Conservation (phyloP, 768 basidiomycete species). For the Tulasnella calospora region DNA sequence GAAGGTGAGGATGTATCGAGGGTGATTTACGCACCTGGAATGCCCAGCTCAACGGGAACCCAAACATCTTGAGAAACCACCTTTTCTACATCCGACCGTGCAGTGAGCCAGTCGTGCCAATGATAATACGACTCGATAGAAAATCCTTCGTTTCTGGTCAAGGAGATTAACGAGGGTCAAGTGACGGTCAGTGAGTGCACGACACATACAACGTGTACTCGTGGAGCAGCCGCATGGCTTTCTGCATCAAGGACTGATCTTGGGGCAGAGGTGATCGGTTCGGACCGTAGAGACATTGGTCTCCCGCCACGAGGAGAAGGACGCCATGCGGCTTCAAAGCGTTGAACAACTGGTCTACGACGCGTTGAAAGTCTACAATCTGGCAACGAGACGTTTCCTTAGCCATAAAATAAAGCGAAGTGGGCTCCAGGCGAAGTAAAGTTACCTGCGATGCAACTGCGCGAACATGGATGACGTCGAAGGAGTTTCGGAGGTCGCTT, state of each 20-base stretch:
- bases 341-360: not conserved
- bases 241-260: not conserved
- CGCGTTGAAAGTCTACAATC: not conserved
- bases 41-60: not conserved
- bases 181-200: not conserved
- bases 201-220: not conserved
- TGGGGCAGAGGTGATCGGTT: not conserved
- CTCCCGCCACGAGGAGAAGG: not conserved
- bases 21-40: not conserved
- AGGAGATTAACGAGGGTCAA: not conserved
- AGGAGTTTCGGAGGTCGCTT: not conserved
- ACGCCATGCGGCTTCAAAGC: not conserved
- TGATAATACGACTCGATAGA: not conserved
- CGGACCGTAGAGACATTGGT: not conserved
- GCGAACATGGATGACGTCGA: not conserved
- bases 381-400: not conserved
- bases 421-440: not conserved
- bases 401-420: not conserved
- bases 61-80: not conserved
- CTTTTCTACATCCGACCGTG: not conserved
- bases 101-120: not conserved
- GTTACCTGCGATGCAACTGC: not conserved
- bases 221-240: not conserved
- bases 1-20: not conserved
- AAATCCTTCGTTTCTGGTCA: not conserved